Evolutionary conservation across 1,284 basidiomycete species (phyloP).

Genomic region (Puccinia hordei): DNA sequence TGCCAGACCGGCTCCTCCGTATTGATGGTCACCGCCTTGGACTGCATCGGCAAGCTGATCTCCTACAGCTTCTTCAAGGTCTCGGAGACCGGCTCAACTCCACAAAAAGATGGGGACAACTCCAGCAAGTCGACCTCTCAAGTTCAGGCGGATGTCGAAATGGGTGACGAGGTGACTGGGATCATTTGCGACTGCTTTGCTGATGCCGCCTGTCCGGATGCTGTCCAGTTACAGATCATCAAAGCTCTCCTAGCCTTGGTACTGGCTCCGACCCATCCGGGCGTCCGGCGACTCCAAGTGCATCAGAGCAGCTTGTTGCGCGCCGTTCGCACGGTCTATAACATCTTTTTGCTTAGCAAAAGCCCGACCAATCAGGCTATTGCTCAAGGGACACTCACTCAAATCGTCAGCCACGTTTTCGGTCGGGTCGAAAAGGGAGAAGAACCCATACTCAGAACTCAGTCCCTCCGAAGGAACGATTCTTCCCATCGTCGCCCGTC

Average conservation of each 20-base stretch:
- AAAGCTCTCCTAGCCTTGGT: slow-evolving; percentile 87
- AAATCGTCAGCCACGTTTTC: slow-evolving; percentile 96
- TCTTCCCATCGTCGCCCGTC: slow-evolving; percentile 12
- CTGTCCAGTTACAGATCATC: slow-evolving; percentile 90
- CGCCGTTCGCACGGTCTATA: slow-evolving; percentile 93
- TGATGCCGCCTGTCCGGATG: slow-evolving; percentile 74
- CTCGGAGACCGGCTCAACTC: slow-evolving; percentile 58
- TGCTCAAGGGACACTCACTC: slow-evolving; percentile 90
- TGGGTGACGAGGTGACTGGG: slow-evolving; percentile 86
- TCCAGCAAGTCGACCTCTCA: slow-evolving; percentile 15
- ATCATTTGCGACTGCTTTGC: slow-evolving; percentile 90
- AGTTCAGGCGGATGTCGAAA: slow-evolving; percentile 51
- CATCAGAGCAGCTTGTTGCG: slow-evolving; percentile 92
- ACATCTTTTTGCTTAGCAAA: slow-evolving; percentile 84
- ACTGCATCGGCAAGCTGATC: slow-evolving; percentile 92
- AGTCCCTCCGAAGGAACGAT: slow-evolving; percentile 4
- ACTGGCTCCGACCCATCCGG: slow-evolving; percentile 64
- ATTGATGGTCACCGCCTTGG: slow-evolving; percentile 88
- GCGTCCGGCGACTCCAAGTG: slow-evolving; percentile 69
- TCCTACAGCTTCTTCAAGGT: slow-evolving; percentile 92
- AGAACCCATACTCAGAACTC: slow-evolving; percentile 14
- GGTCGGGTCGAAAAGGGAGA: slow-evolving; percentile 63
- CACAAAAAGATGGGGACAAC: slow-evolving; percentile 64
- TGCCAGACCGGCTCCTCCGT: slow-evolving; percentile 90
- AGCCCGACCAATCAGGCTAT: slow-evolving; percentile 92